Base-by-base conservation (phyloP, 2,329 filamentous ascomycete genomes). In the Cryoendolithus antarcticus region DNA sequence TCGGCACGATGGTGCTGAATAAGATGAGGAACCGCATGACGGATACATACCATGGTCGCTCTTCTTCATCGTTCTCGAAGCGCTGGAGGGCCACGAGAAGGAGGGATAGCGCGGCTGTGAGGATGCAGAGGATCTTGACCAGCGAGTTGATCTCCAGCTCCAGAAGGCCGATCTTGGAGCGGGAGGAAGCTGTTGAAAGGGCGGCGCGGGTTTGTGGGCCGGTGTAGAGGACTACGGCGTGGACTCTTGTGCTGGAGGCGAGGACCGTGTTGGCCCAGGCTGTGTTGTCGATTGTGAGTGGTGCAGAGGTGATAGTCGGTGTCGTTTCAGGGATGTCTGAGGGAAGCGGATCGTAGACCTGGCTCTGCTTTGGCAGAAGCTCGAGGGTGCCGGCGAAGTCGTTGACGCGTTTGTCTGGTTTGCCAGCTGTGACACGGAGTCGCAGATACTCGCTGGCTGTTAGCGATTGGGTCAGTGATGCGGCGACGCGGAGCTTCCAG, bases 181-280 rank as follows among this genome's bases (percentile, higher is more conserved):
- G 76, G 2, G 89, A 93, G 1, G 85, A 77, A 1, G 86, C 84
- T 4, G 91, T 98, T 0, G 91, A 96, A 28, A 98, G 70, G 4
- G 91, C 88, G 19, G 93, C 93, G 42, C 93, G 77, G 2, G 91
- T 98, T 60, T 98, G 85, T 1, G 86, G 80, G 0, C 91, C 93
- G 3, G 91, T 96, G 59, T 98, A 98, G 45, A 98, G 72, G 37
- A 98, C 84, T 1, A 88, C 85, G 2, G 88, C 89, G 43, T 94
- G 70, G 0, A 91, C 91, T 3, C 76, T 83, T 1, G 83, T 89
- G 57, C 88, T 91, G 1, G 89, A 96, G 1, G 91, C 91, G 44
- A 98, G 82, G 19, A 98, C 83, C 0, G 91, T 98, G 57, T 96
- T 98, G 11, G 89, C 89, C 91, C 93, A 98, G 7, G 93, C 91